A percentile compares a stretch with the other conserved stretches of the same genome.
These are phyloP conservation scores for Fragaria nilgerrensis DNA, from an alignment of 306 rosid species.

Conservation along the genomic window DNA sequence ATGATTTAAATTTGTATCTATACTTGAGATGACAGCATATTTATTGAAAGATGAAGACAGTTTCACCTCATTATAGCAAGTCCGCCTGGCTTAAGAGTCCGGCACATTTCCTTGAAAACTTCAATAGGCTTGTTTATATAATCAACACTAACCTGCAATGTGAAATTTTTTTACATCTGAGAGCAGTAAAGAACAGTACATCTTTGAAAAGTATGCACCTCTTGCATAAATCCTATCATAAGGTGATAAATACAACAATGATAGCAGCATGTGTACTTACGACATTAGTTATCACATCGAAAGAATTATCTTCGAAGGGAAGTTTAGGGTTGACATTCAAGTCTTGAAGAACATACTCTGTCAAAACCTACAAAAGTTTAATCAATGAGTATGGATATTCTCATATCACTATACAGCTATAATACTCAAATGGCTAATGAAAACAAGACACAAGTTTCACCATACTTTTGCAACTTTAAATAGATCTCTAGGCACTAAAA, in stretches of 20 bases:
- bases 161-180: neutral
- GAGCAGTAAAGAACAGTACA: neutral
- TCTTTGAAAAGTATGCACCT: neutral
- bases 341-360: conserved; percentile 63
- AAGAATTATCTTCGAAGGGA: conserved; percentile 72
- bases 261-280: conserved; percentile 33
- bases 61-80: conserved; percentile 68
- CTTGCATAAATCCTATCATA: neutral
- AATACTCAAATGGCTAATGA: neutral
- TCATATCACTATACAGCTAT: neutral
- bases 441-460: neutral
- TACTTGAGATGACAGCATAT: neutral
- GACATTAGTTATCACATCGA: conserved; percentile 69
- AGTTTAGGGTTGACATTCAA: conserved; percentile 66
- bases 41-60: neutral
- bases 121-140: conserved; percentile 71
- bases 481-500: neutral
- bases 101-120: conserved; percentile 66
- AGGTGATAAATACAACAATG: neutral
- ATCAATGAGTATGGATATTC: neutral
- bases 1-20: neutral
- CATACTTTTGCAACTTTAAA: neutral
- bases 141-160: conserved; percentile 76
- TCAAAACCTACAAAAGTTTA: conserved; percentile 58
- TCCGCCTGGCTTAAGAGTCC: conserved; percentile 80